Evolutionary conservation across 1,139 yeast species (phyloP).

Genomic region (Magnusiomyces magnusii): DNA sequence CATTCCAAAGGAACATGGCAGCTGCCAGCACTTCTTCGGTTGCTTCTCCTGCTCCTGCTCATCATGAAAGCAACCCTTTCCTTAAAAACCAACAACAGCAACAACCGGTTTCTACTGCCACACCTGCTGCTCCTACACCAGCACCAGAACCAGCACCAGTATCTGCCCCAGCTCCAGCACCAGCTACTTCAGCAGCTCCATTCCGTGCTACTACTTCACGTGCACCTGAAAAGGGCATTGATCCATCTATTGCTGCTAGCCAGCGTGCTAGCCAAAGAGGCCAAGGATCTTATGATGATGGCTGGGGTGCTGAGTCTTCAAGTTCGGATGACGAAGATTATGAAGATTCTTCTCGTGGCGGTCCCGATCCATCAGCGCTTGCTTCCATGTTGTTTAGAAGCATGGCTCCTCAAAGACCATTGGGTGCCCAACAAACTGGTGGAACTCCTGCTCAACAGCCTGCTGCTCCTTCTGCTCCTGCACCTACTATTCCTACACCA

Average conservation of each 20-base stretch:
- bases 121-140: conserved; percentile 12
- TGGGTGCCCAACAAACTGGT: conserved; percentile 4
- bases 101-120: conserved; percentile 9
- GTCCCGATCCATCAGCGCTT: conserved; percentile 48
- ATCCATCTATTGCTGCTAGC: conserved; percentile 45
- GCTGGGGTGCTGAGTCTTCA: conserved; percentile 46
- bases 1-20: conserved; percentile 20
- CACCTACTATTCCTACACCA: conserved; percentile 16
- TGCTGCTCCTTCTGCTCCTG: conserved; percentile 15
- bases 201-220: conserved; percentile 11
- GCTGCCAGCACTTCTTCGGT: conserved; percentile 15
- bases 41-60: conserved; percentile 25
- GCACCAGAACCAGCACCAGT: conserved; percentile 10
- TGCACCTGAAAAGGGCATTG: conserved; percentile 28
- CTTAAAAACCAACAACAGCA: conserved; percentile 16
- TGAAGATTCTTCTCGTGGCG: conserved; percentile 41
- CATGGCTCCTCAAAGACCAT: conserved; percentile 41
- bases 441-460: conserved; percentile 18
- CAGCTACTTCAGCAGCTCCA: conserved; percentile 25
- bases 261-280: conserved; percentile 53
- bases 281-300: conserved; percentile 38
- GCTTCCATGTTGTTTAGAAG: conserved; percentile 60
- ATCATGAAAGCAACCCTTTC: conserved; percentile 21
- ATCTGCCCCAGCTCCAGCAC: conserved; percentile 12
- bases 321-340: conserved; percentile 42